Evolutionary conservation across 208 protist genomes (phyloP).

Genomic region (Leishmania amazonensis): DNA sequence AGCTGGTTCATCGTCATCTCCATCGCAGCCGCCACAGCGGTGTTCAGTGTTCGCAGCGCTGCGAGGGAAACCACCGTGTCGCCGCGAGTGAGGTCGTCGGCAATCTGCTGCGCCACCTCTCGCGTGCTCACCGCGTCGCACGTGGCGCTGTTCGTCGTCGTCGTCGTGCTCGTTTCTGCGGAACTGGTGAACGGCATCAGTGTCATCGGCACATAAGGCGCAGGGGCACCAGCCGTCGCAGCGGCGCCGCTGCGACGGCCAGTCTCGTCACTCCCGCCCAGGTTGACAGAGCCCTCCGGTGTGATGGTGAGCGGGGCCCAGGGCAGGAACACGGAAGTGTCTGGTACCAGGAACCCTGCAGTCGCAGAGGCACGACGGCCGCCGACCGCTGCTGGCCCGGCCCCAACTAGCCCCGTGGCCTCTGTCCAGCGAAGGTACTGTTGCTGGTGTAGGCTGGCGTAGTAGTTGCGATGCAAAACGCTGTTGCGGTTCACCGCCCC

Average conservation of each 20-base stretch:
- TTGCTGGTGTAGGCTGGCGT: slow-evolving; percentile 20
- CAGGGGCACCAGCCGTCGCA: not conserved
- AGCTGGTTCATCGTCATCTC: slow-evolving; percentile 34
- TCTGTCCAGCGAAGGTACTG: slow-evolving; percentile 1
- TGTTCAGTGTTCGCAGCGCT: slow-evolving; percentile 1
- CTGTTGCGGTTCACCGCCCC: slow-evolving; percentile 6
- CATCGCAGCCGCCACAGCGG: slow-evolving; percentile 11
- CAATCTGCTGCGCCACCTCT: slow-evolving; percentile 17
- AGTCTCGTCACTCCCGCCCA: slow-evolving; percentile 5
- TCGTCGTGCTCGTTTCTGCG: slow-evolving; percentile 20
- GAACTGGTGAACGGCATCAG: slow-evolving; percentile 35
- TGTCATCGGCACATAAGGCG: slow-evolving; percentile 6
- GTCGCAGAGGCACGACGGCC: not conserved
- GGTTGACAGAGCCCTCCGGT: slow-evolving; percentile 51
- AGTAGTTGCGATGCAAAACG: slow-evolving; percentile 13
- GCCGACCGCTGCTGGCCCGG: not conserved
- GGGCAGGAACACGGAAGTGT: slow-evolving; percentile 65
- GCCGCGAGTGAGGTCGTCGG: not conserved
- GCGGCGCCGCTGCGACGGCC: not conserved
- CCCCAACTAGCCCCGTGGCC: not conserved
- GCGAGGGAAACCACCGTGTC: not conserved
- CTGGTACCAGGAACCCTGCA: slow-evolving; percentile 26
- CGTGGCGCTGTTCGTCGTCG: slow-evolving; percentile 8
- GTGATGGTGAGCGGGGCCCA: slow-evolving; percentile 70
- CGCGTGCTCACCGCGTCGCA: slow-evolving; percentile 8